phyloP scores from a whole-genome alignment of 768 basidiomycete genomes.

The Sporobolomyces roseus region DNA sequence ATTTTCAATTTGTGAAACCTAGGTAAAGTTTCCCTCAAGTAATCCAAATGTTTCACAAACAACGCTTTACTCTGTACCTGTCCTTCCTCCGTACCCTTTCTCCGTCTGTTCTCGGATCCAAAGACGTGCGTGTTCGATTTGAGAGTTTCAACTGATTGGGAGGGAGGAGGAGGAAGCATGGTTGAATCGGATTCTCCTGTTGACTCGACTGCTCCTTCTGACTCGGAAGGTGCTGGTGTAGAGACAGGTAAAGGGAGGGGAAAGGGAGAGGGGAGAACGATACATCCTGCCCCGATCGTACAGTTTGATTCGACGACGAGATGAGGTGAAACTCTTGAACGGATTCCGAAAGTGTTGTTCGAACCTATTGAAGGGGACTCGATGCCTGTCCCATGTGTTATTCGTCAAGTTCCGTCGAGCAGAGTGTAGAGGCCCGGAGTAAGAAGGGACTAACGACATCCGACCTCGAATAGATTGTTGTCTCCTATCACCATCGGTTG shows the following conservation, averaged over 20 bases:
- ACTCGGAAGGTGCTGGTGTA: not conserved
- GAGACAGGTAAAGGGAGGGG: slow-evolving; percentile 52
- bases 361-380: slow-evolving; percentile 80
- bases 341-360: slow-evolving; percentile 79
- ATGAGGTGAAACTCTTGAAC: slow-evolving; percentile 75
- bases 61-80: slow-evolving; percentile 77
- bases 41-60: slow-evolving; percentile 81
- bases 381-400: slow-evolving; percentile 58
- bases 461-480: slow-evolving; percentile 89
- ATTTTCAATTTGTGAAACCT: slow-evolving; percentile 36
- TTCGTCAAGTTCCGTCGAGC: not conserved
- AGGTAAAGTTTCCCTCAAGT: slow-evolving; percentile 62
- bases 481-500: slow-evolving; percentile 81
- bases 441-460: slow-evolving; percentile 64
- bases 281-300: slow-evolving; percentile 72
- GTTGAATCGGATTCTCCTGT: not conserved
- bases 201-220: not conserved
- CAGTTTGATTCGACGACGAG: slow-evolving; percentile 75
- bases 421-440: too few species aligned
- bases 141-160: slow-evolving; percentile 62
- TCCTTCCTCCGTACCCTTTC: slow-evolving; percentile 55
- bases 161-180: too few species aligned
- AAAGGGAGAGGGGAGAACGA: slow-evolving; percentile 62
- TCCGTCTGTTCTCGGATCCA: slow-evolving; percentile 63
- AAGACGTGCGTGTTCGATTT: slow-evolving; percentile 80